Conservation (phyloP, 768 basidiomycete genomes). For the Clavaria fumosa region DNA sequence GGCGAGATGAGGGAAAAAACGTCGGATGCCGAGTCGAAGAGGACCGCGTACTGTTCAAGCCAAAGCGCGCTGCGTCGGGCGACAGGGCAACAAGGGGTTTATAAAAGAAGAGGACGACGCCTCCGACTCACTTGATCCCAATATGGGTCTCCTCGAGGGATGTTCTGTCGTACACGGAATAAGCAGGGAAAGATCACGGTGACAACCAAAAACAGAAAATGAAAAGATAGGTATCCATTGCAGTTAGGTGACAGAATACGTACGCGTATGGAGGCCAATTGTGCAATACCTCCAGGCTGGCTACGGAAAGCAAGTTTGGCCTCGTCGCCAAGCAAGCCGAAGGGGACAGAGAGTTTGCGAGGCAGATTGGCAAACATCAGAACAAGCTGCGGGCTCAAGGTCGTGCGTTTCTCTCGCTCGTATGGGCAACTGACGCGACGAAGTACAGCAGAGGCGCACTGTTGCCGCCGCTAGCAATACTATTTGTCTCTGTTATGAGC, state of each 20-base stretch:
- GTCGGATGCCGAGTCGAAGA: constrained; percentile 84
- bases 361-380: constrained; percentile 68
- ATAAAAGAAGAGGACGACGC: neutral
- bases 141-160: constrained; percentile 60
- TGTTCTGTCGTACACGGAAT: constrained; percentile 34
- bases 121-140: constrained; percentile 76
- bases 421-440: no score
- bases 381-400: no score
- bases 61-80: no score
- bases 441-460: no score
- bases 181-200: no score
- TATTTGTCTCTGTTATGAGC: no score
- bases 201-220: no score
- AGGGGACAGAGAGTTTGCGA: constrained; percentile 55
- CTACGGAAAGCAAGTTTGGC: constrained; percentile 82
- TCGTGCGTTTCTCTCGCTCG: no score
- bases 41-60: constrained; percentile 48
- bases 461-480: no score
- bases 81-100: neutral
- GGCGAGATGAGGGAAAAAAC: constrained; percentile 82
- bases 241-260: constrained; percentile 17
- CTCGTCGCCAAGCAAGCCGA: constrained; percentile 72
- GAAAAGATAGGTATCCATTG: no score
- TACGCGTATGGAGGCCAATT: constrained; percentile 60
- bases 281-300: constrained; percentile 64